These are phyloP conservation scores for Hippophae gyantsensis DNA, from an alignment of 306 rosid species.

Conservation along the genomic window DNA sequence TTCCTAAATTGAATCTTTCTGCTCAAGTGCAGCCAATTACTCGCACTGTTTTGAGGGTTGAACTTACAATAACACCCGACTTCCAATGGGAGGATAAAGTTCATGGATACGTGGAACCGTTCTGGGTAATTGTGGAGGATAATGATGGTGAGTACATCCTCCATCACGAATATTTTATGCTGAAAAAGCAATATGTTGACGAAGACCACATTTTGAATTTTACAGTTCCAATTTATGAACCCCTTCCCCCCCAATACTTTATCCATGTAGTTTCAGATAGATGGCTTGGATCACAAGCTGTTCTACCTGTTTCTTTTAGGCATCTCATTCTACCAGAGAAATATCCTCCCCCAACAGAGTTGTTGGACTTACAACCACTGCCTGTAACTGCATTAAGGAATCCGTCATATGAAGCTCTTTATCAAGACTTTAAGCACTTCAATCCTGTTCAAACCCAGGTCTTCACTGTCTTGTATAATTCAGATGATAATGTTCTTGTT, in stretches of 20 bases:
- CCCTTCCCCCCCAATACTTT: slow-evolving; percentile 86
- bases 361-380: slow-evolving; percentile 81
- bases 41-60: slow-evolving; percentile 82
- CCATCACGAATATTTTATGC: slow-evolving; percentile 78
- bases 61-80: slow-evolving; percentile 84
- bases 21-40: slow-evolving; percentile 98
- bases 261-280: slow-evolving; percentile 89
- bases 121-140: slow-evolving; percentile 97
- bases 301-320: slow-evolving; percentile 88
- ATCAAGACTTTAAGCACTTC: slow-evolving; percentile 77
- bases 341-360: slow-evolving; percentile 89
- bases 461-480: slow-evolving; percentile 70
- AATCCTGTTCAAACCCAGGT: slow-evolving; percentile 97
- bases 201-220: slow-evolving; percentile 87
- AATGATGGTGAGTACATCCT: slow-evolving; percentile 79
- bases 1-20: slow-evolving; percentile 83
- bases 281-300: slow-evolving; percentile 89
- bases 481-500: slow-evolving; percentile 80
- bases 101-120: slow-evolving; percentile 92
- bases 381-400: slow-evolving; percentile 83
- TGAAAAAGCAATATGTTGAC: slow-evolving; percentile 77
- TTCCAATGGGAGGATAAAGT: slow-evolving; percentile 91
- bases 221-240: slow-evolving; percentile 80
- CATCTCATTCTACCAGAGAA: slow-evolving; percentile 82
- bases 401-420: slow-evolving; percentile 71